Base-by-base conservation (phyloP, 2,329 filamentous ascomycete genomes). In the Fusarium sacchari region DNA sequence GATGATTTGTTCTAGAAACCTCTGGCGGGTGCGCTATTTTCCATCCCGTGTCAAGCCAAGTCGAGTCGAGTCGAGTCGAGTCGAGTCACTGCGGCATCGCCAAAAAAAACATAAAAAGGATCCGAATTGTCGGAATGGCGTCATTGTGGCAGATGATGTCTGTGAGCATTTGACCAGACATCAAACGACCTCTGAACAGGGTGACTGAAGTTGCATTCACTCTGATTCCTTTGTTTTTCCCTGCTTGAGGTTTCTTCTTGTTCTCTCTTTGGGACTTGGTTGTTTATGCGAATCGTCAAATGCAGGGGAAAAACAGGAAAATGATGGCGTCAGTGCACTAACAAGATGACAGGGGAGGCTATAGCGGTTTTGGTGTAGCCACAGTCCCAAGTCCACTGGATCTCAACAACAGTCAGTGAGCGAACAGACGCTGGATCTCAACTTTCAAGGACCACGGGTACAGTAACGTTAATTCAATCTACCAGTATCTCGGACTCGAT, bases 301-400 rank as follows among this genome's bases (percentile, higher is more conserved):
- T 69, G 65, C 67, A 69, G 66, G 67, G 43, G 50, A 22, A 49
- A 64, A 69, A 65, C 67, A 70, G 59, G 67, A 69, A 59, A 58
- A 39, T 30, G 44, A 70, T 69, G 66, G 67, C 67, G 67, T 69
- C 67, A 69, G 58, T 52, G 66, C 66, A 53, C 66, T 43, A 65
- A 52, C 4, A 37, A 6, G 37, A 22, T 34, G 49, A 69, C 46
- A 69, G 42, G 64, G 65, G 49, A 52, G 59, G 67, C 52, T 69
- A 39, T 64, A 69, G 65, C 52, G 32, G 47, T 60, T 42, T 47
- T 28, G 22, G 46, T n/a, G 50, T 55, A 55, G 34, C 20, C 30
- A 20, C 14, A 50, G 17, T 28, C 18, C 50, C 10, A 20, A 50
- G 17, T 28, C 18, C 50, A 14, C 17, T 24, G n/a, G 40, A 24